Base-by-base conservation (phyloP, 495 filamentous ascomycete species). In the Penicillium ochrochloron region DNA sequence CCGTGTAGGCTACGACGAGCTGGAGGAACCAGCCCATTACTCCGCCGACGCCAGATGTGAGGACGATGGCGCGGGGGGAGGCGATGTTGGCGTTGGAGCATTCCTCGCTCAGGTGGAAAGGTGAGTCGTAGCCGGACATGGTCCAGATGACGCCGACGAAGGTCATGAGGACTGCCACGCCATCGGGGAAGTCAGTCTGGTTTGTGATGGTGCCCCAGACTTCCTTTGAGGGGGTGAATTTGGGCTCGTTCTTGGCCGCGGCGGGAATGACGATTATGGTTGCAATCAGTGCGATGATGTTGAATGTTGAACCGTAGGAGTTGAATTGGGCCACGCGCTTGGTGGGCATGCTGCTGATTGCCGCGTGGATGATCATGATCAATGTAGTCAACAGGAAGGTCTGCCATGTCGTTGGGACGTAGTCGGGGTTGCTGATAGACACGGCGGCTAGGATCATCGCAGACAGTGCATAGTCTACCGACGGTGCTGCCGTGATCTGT, bases 1-100 rank as follows among this genome's bases (percentile, higher is more conserved):
- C 88, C 5, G 90, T 93, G 72, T 93, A 93, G n/a, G 89, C 90
- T 54, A 92, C 89, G 5, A 92, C 87, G 1, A 92, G 79, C 74
- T 93, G 90, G 25, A 93, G 75, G 66, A 91, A 85, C 86, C 90
- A 93, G 60, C 90, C 90, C 41, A 90, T 80, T 2, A 91, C 60
- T 14, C 90, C 90, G 8, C 90, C 90, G 15, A 89, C 77, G 1
- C 76, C 86, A 9, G 85, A 85, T 12, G 90, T 93, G 68, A 93
- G 77, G 27, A 92, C 84, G 62, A 93, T 93, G n/a, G 90, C 90
- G 14, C 90, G 83, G 0, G 90, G 90, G 2, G 90, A 87, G 37
- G 90, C 90, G 56, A 92, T 75, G 59, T 88, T 87, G 33, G 90
- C 90, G 69, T 93, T 93, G 51, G 86, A 88, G 73, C 90, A 93